Conservation (phyloP, 2,329 filamentous ascomycete species). For the Fusarium cyanostomum region DNA sequence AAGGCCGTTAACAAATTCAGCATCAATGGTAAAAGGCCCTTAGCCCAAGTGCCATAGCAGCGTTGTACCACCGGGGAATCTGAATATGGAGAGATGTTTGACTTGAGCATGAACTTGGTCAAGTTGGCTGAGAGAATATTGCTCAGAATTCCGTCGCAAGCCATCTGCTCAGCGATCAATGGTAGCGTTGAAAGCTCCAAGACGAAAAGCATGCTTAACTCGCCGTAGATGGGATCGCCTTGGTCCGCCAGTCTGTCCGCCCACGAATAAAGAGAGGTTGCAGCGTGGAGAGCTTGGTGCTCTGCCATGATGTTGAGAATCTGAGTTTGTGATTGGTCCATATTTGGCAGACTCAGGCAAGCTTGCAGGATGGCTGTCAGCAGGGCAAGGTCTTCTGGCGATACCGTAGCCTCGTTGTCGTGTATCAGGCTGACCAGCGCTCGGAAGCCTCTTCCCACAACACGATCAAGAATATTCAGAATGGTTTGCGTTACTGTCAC, state of each 20-base stretch:
- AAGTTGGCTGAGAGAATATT: constrained; percentile 83
- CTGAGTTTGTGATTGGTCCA: constrained; percentile 75
- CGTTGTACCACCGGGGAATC: constrained; percentile 73
- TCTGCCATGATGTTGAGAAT: constrained; percentile 75
- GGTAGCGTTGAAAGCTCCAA: constrained; percentile 86
- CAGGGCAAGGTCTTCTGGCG: constrained; percentile 85
- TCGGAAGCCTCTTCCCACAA: constrained; percentile 85
- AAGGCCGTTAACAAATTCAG: constrained; percentile 88
- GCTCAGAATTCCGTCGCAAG: constrained; percentile 83
- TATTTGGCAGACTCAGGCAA: constrained; percentile 79
- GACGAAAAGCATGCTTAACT: constrained; percentile 88
- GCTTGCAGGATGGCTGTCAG: constrained; percentile 89
- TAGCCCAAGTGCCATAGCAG: constrained; percentile 89
- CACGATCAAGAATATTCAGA: constrained; percentile 80
- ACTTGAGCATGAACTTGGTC: constrained; percentile 77
- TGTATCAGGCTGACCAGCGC: constrained; percentile 85
- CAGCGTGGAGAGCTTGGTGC: constrained; percentile 81
- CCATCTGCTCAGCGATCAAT: constrained; percentile 86
- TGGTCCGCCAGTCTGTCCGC: constrained; percentile 81
- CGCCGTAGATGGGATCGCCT: constrained; percentile 90
- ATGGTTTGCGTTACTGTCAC: constrained; percentile 68
- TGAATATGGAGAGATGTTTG: constrained; percentile 80
- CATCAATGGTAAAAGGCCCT: constrained; percentile 86
- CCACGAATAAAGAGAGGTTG: constrained; percentile 92
- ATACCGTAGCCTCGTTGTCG: constrained; percentile 67